Base-by-base conservation (phyloP, 805 yeast species). In the Kregervanrija delftensis region DNA sequence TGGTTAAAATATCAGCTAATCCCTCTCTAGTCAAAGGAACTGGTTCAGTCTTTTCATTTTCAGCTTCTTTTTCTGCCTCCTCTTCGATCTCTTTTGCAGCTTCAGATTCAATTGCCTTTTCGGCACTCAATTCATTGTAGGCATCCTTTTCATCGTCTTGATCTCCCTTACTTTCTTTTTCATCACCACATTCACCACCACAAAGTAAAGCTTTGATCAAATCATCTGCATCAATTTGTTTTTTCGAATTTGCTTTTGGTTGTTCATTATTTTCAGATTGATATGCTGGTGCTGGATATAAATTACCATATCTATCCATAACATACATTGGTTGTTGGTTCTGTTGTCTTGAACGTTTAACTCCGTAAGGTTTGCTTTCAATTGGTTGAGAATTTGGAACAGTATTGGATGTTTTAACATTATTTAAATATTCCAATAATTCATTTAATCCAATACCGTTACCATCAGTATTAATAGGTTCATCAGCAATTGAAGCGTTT, bases 261-360 rank as follows among this genome's bases (percentile, higher is more conserved):
- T 22, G 28, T 22, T 22, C 28, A 22, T 22, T 22, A 4, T 5
- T 22, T 22, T 22, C 35, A 5, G 35, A 33, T 14, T 33, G 35
- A 14, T n/a, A n/a, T 12, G 40, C 30, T 15, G 33, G 22, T 22
- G 42, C 39, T 17, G 49, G 49, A 40, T 42, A 46, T 34, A 46
- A 31, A 30, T 46, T 46, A 40, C 49, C 49, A 36, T 31, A 46
- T 46, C 41, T 39, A 31, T 46, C 49, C 42, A 46, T 35, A 15
- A 42, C 37, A 14, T 39, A 46, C 43, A 46, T 42, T 34, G 39
- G 49, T 36, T 41, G 42, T 12, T 22, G 28, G 6, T 22, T 22
- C 28, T 22, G 28, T 22, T 22, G 28, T 22, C 28, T 22, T 22
- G 28, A 22, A 6, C 28, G 28, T 22, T 22, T 22, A 17, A 5